Conservation (phyloP, 257 asterid genomes). For the Craterostigma plantagineum region DNA sequence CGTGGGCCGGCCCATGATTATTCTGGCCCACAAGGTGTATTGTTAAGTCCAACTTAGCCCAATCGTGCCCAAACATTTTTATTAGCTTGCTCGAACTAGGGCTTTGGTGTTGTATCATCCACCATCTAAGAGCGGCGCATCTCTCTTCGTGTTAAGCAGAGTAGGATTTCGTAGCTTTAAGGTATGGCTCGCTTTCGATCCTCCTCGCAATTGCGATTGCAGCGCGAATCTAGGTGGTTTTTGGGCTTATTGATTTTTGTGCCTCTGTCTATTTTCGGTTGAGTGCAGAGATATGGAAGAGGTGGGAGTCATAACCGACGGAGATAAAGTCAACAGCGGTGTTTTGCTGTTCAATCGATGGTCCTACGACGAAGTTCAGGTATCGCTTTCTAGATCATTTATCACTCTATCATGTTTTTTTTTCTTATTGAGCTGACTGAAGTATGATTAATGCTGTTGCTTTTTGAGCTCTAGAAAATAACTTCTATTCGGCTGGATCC, state of each 20-base stretch:
- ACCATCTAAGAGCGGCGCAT: neutral
- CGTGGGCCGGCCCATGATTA: too few relatives aligned
- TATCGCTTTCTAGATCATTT: neutral
- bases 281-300: conserved; percentile 16
- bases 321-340: conserved; percentile 17
- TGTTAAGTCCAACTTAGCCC: too few relatives aligned
- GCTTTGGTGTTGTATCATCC: too few relatives aligned
- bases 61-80: neutral
- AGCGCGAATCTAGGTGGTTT: neutral
- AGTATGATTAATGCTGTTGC: neutral
- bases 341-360: conserved; percentile 54
- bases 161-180: too few relatives aligned
- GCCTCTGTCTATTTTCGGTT: conserved; percentile 7
- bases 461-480: too few relatives aligned
- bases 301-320: conserved; percentile 11
- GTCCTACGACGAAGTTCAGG: conserved; percentile 60
- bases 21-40: too few relatives aligned
- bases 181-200: too few relatives aligned
- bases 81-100: too few relatives aligned
- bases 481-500: too few relatives aligned
- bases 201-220: too few relatives aligned
- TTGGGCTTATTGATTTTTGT: neutral
- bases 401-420: neutral
- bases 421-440: neutral
- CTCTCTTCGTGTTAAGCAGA: neutral